A percentile compares a stretch with the other conserved stretches of the same genome.
These are phyloP conservation scores for Trypanosoma boissoni DNA, from an alignment of 208 protist genomes.

Conservation along the genomic window DNA sequence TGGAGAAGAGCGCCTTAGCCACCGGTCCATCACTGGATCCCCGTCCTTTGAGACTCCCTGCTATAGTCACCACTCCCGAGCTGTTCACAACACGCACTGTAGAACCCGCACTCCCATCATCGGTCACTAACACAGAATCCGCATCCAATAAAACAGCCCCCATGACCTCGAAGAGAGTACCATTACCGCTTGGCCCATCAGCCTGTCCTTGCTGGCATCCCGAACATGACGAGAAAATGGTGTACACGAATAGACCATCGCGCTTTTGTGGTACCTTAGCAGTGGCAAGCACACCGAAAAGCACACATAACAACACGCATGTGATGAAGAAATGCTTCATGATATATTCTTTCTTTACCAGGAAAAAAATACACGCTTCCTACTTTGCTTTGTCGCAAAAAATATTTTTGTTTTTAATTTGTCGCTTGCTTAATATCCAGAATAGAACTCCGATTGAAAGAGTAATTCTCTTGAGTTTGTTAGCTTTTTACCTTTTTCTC, in stretches of 20 bases:
- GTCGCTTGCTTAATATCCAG: no score
- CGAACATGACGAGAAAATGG: conserved; percentile 4
- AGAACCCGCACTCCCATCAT: conserved; percentile 44
- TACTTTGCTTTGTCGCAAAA: no score
- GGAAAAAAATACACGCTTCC: no score
- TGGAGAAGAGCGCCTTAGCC: conserved; percentile 26
- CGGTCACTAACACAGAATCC: conserved; percentile 39
- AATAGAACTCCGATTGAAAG: no score
- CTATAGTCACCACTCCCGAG: conserved; percentile 36
- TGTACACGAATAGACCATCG: background rate
- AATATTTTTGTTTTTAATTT: no score
- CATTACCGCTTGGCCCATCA: conserved; percentile 49
- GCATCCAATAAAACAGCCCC: conserved; percentile 13
- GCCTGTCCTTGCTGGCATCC: conserved; percentile 2
- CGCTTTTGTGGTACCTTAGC: no score
- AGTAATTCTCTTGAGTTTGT: no score
- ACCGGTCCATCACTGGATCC: conserved; percentile 33
- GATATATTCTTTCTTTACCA: no score
- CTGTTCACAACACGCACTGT: conserved; percentile 40
- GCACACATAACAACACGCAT: conserved; percentile 3
- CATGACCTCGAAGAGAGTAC: conserved; percentile 36
- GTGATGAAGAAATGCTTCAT: no score
- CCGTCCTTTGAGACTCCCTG: conserved; percentile 27
- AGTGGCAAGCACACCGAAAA: no score
- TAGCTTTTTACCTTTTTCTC: no score